A percentile compares a stretch with the other conserved stretches of the same genome.
phyloP scores from a whole-genome alignment of 106 monocot species.

The Chionographis japonica region DNA sequence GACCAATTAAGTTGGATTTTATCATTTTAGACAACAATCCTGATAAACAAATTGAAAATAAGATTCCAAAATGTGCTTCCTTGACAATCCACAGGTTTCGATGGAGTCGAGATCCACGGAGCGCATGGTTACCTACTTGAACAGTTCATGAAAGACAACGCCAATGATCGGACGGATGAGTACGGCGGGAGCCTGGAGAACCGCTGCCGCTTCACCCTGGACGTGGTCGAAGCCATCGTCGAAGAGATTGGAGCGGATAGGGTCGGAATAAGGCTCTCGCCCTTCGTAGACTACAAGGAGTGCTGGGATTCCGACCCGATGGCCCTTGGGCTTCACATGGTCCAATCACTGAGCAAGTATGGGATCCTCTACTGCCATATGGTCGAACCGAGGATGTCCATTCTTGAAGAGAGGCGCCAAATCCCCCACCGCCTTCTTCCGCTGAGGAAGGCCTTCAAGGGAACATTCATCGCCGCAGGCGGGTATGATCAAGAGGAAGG shows the following conservation, averaged over 20 bases:
- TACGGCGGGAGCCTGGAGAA: slow-evolving; percentile 64
- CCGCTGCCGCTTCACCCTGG: slow-evolving; percentile 63
- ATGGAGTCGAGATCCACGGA: slow-evolving; percentile 65
- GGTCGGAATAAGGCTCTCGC: slow-evolving; percentile 59
- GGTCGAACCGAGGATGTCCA: slow-evolving; percentile 37
- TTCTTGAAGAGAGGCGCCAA: background rate
- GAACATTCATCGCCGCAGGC: slow-evolving; percentile 36
- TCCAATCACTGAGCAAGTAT: slow-evolving; percentile 20
- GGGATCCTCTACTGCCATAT: slow-evolving; percentile 33
- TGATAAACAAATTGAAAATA: background rate
- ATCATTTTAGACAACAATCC: background rate
- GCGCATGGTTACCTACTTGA: slow-evolving; percentile 61
- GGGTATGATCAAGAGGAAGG: slow-evolving; percentile 54
- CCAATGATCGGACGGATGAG: slow-evolving; percentile 54
- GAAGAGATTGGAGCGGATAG: slow-evolving; percentile 55
- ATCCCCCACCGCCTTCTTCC: slow-evolving; percentile 19
- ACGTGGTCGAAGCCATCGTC: slow-evolving; percentile 40
- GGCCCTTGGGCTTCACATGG: slow-evolving; percentile 37
- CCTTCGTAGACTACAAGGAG: slow-evolving; percentile 33
- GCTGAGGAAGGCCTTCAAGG: slow-evolving; percentile 40
- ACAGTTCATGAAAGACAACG: slow-evolving; percentile 66
- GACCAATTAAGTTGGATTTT: background rate
- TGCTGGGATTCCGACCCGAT: slow-evolving; percentile 45
- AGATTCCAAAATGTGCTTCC: background rate
- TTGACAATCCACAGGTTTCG: slow-evolving; percentile 33